These are phyloP conservation scores for Hypoxylon sp. DNA, from an alignment of 2,329 filamentous ascomycete species.

Conservation along the genomic window DNA sequence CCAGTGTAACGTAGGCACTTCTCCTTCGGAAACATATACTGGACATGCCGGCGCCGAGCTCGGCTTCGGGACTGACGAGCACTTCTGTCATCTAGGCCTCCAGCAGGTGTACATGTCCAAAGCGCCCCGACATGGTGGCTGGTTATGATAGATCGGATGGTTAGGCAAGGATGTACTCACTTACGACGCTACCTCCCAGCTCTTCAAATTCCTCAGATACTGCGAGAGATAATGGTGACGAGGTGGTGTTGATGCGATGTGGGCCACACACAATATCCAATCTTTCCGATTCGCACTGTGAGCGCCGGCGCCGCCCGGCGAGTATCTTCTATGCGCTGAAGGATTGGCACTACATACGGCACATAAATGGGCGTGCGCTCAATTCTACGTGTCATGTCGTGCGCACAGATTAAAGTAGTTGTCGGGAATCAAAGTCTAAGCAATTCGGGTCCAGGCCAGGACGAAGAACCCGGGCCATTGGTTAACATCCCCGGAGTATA, in stretches of 20 bases:
- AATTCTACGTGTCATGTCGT: conserved; percentile 48
- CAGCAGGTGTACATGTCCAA: conserved; percentile 45
- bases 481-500: conserved; percentile 46
- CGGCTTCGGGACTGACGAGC: conserved; percentile 42
- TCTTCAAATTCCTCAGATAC: neutral
- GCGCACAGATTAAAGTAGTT: conserved; percentile 42
- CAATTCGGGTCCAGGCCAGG: neutral
- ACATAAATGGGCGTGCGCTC: conserved; percentile 43
- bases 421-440: neutral
- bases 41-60: conserved; percentile 39
- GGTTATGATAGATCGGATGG: conserved; percentile 42
- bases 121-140: conserved; percentile 30
- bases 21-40: conserved; percentile 23
- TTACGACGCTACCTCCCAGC: conserved; percentile 21
- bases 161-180: conserved; percentile 45
- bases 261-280: conserved; percentile 44
- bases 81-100: conserved; percentile 46
- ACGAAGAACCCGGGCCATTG: conserved; percentile 24
- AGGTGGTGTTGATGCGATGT: conserved; percentile 33
- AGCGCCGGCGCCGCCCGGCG: conserved; percentile 39
- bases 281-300: conserved; percentile 43
- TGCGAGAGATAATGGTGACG: neutral
- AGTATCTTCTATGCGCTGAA: conserved; percentile 47
- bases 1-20: conserved; percentile 44
- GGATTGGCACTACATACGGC: conserved; percentile 47